These are phyloP conservation scores for Thelonectria olida DNA, from an alignment of 2,329 filamentous ascomycete species.

Conservation along the genomic window DNA sequence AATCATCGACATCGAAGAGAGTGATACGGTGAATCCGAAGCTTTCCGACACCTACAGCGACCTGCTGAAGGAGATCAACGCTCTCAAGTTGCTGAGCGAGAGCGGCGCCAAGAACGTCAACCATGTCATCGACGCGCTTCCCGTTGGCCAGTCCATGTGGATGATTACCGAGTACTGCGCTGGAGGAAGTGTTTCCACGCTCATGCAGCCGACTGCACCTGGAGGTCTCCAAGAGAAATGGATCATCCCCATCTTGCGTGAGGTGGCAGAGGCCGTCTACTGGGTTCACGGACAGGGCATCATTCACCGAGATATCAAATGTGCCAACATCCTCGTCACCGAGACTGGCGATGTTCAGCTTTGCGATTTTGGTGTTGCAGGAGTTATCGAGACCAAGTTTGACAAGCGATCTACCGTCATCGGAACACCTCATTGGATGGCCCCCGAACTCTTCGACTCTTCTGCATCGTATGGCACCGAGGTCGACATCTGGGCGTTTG, in stretches of 20 bases:
- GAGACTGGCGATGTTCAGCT: conserved; percentile 82
- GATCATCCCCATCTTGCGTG: conserved; percentile 73
- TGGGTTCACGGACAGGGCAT: conserved; percentile 76
- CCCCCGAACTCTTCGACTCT: conserved; percentile 77
- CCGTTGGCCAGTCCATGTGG: conserved; percentile 84
- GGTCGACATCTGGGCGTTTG: conserved; percentile 87
- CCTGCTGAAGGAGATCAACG: conserved; percentile 73
- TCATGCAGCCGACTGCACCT: conserved; percentile 73
- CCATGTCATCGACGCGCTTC: conserved; percentile 80
- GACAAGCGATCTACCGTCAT: conserved; percentile 84
- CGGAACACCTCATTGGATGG: conserved; percentile 88
- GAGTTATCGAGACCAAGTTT: conserved; percentile 77
- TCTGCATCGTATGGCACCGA: conserved; percentile 74
- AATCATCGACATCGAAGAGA: conserved; percentile 85
- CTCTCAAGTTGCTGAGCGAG: conserved; percentile 77
- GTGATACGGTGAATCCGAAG: conserved; percentile 73
- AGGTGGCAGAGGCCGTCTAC: conserved; percentile 71
- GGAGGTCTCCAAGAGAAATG: conserved; percentile 75
- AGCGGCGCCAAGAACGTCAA: conserved; percentile 83
- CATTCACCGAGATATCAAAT: conserved; percentile 77
- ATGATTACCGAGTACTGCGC: conserved; percentile 89
- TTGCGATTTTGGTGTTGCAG: conserved; percentile 86
- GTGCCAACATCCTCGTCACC: conserved; percentile 82
- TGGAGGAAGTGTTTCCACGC: conserved; percentile 81
- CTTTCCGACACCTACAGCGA: conserved; percentile 74